Evolutionary conservation across 176 grass and related monocot genomes (phyloP).

Genomic region (Melocanna baccifera): DNA sequence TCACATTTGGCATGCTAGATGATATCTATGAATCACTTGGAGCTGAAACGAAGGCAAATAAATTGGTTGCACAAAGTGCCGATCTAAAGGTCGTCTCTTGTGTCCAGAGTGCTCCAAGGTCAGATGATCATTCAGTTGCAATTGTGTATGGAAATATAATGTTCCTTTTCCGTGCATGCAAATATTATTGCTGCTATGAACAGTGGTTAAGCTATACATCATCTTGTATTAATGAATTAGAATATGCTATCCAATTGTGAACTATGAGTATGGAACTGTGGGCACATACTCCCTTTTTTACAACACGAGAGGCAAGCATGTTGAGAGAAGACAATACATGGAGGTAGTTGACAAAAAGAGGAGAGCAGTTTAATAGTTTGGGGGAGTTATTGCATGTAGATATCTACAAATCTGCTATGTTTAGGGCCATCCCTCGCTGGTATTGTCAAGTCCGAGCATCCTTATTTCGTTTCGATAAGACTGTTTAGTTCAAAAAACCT

Average conservation of each 20-base stretch:
- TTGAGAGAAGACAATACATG: too few species aligned
- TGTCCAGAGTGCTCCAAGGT: slow-evolving; percentile 68
- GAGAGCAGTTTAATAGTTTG: neutral
- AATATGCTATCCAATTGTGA: neutral
- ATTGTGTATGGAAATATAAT: neutral
- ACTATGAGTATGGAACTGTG: neutral
- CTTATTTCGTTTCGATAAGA: neutral
- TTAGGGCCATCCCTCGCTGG: neutral
- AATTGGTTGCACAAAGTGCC: slow-evolving; percentile 63
- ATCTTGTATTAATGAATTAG: neutral
- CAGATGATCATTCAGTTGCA: neutral
- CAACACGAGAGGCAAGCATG: neutral
- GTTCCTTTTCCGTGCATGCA: neutral
- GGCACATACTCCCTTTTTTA: neutral
- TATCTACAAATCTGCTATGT: neutral
- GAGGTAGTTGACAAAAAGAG: neutral
- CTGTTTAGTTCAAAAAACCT: neutral
- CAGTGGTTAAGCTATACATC: neutral
- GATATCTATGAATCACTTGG: slow-evolving; percentile 71
- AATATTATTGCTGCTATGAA: neutral
- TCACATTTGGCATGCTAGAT: slow-evolving; percentile 54
- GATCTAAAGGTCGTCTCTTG: slow-evolving; percentile 55
- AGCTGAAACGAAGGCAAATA: slow-evolving; percentile 38
- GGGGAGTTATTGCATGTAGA: neutral
- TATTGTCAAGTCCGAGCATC: neutral